Evolutionary conservation across 352 stramenopile species (phyloP).

Genomic region (Nothophytophthora sp.): DNA sequence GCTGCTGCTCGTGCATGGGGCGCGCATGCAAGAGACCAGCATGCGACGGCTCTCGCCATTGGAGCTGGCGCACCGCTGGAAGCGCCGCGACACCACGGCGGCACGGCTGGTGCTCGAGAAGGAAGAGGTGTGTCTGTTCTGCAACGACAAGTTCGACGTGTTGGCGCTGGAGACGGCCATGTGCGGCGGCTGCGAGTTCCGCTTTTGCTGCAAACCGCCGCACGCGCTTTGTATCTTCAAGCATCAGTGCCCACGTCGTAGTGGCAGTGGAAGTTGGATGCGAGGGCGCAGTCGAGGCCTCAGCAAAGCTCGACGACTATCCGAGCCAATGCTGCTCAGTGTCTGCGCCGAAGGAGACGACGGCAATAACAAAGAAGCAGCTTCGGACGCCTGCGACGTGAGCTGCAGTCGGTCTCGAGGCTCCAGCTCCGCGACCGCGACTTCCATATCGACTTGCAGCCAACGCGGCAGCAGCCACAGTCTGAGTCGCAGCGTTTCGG

Average conservation of each 20-base stretch:
- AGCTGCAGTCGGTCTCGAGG: slow-evolving; percentile 17
- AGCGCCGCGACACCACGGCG: slow-evolving; percentile 65
- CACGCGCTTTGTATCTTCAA: slow-evolving; percentile 56
- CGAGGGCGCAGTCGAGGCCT: slow-evolving; percentile 11
- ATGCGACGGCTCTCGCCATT: slow-evolving; percentile 52
- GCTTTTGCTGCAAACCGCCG: slow-evolving; percentile 59
- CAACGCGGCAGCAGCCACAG: slow-evolving; percentile 10
- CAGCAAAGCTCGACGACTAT: slow-evolving; percentile 21
- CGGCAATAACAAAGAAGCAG: slow-evolving; percentile 14
- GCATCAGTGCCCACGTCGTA: slow-evolving; percentile 56
- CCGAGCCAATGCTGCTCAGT: slow-evolving; percentile 23
- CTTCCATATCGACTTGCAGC: slow-evolving; percentile 17
- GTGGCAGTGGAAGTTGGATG: slow-evolving; percentile 1
- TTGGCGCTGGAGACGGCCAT: slow-evolving; percentile 52
- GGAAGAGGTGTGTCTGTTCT: slow-evolving; percentile 80
- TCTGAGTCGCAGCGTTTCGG: slow-evolving; percentile 38
- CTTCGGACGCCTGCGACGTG: slow-evolving; percentile 3
- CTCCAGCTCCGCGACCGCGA: slow-evolving; percentile 21
- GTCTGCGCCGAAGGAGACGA: slow-evolving; percentile 21
- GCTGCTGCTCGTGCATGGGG: slow-evolving; percentile 58
- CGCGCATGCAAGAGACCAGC: slow-evolving; percentile 28
- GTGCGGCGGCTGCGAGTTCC: slow-evolving; percentile 56
- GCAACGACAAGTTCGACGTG: slow-evolving; percentile 72
- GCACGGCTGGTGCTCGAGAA: slow-evolving; percentile 63
- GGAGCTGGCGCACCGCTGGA: slow-evolving; percentile 63